phyloP scores from a whole-genome alignment of 1,139 yeast genomes.

The Saccharomyces uvarum region DNA sequence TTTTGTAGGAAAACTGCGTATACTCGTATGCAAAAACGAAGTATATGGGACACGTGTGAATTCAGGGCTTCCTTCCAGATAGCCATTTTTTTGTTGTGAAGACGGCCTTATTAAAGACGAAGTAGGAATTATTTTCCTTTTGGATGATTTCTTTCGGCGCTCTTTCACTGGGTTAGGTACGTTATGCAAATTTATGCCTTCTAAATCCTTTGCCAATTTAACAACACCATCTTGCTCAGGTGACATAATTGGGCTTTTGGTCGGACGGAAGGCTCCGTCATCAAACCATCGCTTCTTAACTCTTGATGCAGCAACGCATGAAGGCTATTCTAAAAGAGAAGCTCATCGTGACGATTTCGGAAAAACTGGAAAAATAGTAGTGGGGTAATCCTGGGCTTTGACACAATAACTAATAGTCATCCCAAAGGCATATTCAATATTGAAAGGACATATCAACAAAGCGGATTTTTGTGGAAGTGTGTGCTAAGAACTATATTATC shows the following conservation, averaged over 20 bases:
- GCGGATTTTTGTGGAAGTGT: not conserved
- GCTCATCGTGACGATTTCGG: not conserved
- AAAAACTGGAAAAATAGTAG: not conserved
- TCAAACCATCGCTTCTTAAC: not conserved
- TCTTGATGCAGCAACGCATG: not conserved
- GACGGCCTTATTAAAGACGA: not conserved
- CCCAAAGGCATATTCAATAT: not conserved
- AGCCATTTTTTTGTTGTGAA: not conserved
- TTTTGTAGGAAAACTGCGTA: slow-evolving; percentile 3
- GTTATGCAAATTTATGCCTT: not conserved
- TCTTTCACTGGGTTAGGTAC: not conserved
- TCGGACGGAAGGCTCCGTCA: not conserved
- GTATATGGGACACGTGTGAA: not conserved
- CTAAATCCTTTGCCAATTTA: not conserved
- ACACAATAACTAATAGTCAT: not conserved
- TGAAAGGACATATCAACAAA: not conserved
- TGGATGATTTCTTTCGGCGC: not conserved
- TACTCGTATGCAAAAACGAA: not conserved
- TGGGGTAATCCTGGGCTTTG: not conserved
- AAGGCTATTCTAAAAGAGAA: not conserved
- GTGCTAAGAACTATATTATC: not conserved
- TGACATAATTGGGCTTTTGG: not conserved
- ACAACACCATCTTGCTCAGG: not conserved
- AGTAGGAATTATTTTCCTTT: not conserved
- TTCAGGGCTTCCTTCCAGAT: not conserved